Base-by-base conservation (phyloP, 2,329 filamentous ascomycete genomes). In the Alternaria alternata region DNA sequence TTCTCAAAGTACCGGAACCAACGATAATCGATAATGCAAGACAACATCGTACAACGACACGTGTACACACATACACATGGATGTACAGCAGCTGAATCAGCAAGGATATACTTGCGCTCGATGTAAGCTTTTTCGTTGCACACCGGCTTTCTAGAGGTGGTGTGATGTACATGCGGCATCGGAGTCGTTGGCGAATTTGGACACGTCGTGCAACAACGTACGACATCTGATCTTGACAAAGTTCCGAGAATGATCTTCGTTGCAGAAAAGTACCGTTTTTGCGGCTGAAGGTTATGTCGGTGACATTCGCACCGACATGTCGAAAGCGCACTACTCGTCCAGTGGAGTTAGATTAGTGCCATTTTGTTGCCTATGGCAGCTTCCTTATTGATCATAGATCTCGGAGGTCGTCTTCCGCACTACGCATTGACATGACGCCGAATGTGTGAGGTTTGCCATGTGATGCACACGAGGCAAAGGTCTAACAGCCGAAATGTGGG, bases 41-140 rank as follows among this genome's bases (percentile, higher is more conserved):
- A 54, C 51, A 44, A 62, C 59, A 12, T 42, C 28, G 47, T 36
- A 51, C 51, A 53, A 38, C 12, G 44, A 59, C 61, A 59, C 57
- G 57, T 61, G 52, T 60, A 51, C 48, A 39, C 49, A 49, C 32
- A 51, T 43, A 56, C 24, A 18, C 18, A 38, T 52, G 36, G 51
- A 46, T 7, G 41, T 47, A 55, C 43, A 36, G 34, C 46, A 55
- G 36, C n/a, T 53, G 42, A 53, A 39, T 52, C 42, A 56, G 41
- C 22, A 56, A 47, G 46, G 46, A 52, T 41, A 11, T 24, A 20
- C 6, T 34, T 34, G 9, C 36, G 32, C 44, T 12, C 18, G 26
- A 26, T 7, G 20, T 41, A 56, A 51, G 44, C 44, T 22, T 43
- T 30, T 20, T 18, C 32, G 28, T 47, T 24, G 24, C 34, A 51